A percentile compares a stretch with the other conserved stretches of the same genome.
Conservation (phyloP, 2,329 filamentous ascomycete genomes). For the Capronia americana region DNA sequence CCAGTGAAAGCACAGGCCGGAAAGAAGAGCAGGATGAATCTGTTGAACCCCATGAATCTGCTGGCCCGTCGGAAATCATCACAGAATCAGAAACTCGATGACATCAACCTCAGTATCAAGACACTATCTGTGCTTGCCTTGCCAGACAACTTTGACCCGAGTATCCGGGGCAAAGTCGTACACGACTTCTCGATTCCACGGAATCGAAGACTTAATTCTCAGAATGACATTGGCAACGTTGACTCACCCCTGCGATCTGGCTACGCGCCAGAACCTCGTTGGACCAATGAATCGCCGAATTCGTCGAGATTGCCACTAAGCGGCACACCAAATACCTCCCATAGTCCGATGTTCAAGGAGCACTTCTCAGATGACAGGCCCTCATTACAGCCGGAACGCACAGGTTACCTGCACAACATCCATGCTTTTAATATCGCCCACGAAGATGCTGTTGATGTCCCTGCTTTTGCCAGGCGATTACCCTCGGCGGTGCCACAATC, state of each 20-base stretch:
- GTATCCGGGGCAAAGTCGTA: slow-evolving; percentile 67
- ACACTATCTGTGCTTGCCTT: slow-evolving; percentile 57
- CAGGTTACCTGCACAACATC: slow-evolving; percentile 52
- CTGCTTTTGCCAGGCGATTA: slow-evolving; percentile 53
- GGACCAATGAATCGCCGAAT: slow-evolving; percentile 18
- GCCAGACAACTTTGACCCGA: slow-evolving; percentile 67
- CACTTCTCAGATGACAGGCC: slow-evolving; percentile 62
- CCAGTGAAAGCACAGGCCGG: slow-evolving; percentile 45
- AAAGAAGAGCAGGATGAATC: slow-evolving; percentile 59
- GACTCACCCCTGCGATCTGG: slow-evolving; percentile 30
- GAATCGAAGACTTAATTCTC: slow-evolving; percentile 51
- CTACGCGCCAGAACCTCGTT: slow-evolving; percentile 15
- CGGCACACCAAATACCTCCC: slow-evolving; percentile 39
- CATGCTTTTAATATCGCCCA: slow-evolving; percentile 45
- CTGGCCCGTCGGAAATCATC: slow-evolving; percentile 63
- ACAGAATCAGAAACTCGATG: slow-evolving; percentile 58
- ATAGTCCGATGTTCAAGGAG: slow-evolving; percentile 67
- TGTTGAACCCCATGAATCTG: slow-evolving; percentile 67
- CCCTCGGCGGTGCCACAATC: slow-evolving; percentile 42
- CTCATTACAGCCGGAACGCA: slow-evolving; percentile 49
- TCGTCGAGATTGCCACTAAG: slow-evolving; percentile 11
- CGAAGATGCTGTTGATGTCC: slow-evolving; percentile 45
- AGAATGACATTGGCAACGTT: slow-evolving; percentile 31
- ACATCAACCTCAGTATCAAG: slow-evolving; percentile 57
- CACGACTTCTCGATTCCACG: slow-evolving; percentile 70